Conservation (phyloP, 768 basidiomycete genomes). For the Leccinellum albellum region DNA sequence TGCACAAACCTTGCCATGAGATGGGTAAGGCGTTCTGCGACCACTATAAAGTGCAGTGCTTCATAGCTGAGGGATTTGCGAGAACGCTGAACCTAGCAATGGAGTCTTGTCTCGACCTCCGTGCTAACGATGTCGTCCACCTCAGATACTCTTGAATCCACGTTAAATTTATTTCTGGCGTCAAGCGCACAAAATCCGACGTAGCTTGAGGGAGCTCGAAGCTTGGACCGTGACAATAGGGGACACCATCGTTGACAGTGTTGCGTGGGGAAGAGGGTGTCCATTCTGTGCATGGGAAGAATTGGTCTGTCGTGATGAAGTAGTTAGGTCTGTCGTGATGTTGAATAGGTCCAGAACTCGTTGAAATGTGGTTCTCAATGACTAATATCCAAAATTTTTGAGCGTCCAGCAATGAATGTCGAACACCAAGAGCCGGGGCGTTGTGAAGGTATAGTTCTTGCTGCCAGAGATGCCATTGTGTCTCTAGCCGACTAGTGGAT, state of each 20-base stretch:
- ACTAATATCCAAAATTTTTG: not conserved
- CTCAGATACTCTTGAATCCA: not conserved
- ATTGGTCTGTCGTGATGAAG: not conserved
- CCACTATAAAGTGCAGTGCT: slow-evolving; percentile 41
- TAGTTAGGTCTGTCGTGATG: not conserved
- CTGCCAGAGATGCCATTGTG: not conserved
- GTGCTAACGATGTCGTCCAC: not conserved
- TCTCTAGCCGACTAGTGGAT: not conserved
- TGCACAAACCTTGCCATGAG: slow-evolving; percentile 38
- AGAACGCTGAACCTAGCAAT: not conserved
- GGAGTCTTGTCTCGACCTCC: not conserved
- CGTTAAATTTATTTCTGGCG: not conserved
- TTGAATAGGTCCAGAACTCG: not conserved
- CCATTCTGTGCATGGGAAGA: not conserved
- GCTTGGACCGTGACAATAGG: no score
- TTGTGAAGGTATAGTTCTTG: not conserved
- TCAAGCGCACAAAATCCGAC: not conserved
- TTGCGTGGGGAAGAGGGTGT: not conserved
- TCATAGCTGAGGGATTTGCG: slow-evolving; percentile 30
- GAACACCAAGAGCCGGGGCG: not conserved
- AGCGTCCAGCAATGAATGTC: not conserved
- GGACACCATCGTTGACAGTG: not conserved
- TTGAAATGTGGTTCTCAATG: no score
- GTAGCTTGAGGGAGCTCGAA: no score
- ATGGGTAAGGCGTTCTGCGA: slow-evolving; percentile 60